These are phyloP conservation scores for Hibiscus trionum DNA, from an alignment of 345 rosid species.

Conservation along the genomic window DNA sequence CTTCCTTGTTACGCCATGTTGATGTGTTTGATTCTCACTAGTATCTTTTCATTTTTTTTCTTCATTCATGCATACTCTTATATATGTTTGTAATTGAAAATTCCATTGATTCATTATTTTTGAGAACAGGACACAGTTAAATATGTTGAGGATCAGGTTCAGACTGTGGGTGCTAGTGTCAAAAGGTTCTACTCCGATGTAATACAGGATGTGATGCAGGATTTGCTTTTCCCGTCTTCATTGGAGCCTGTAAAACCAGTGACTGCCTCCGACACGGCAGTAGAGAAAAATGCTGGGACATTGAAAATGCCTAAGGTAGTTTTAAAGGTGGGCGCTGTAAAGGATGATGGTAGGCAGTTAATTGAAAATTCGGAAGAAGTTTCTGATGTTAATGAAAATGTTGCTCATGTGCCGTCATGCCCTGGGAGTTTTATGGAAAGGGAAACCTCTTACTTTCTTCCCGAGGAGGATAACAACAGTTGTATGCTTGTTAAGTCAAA, in stretches of 20 bases:
- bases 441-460: background rate
- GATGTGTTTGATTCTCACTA: too few relatives aligned
- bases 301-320: slow-evolving; percentile 29
- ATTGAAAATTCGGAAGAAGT: slow-evolving; percentile 20
- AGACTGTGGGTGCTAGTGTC: slow-evolving; percentile 68
- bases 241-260: slow-evolving; percentile 29
- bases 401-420: slow-evolving; percentile 20
- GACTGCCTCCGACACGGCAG: slow-evolving; percentile 17
- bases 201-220: slow-evolving; percentile 66
- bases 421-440: slow-evolving; percentile 4
- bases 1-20: too few relatives aligned
- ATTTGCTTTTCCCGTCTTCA: slow-evolving; percentile 44
- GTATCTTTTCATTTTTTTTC: too few relatives aligned
- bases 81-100: too few relatives aligned
- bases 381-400: slow-evolving; percentile 21
- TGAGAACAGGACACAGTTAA: too few relatives aligned
- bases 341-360: slow-evolving; percentile 26
- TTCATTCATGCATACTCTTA: too few relatives aligned
- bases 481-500: slow-evolving; percentile 2
- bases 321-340: slow-evolving; percentile 21
- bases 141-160: slow-evolving; percentile 22
- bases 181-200: slow-evolving; percentile 66
- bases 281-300: slow-evolving; percentile 28
- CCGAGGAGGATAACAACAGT: background rate
- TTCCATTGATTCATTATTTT: too few relatives aligned